Evolutionary conservation across 2,329 filamentous ascomycete species (phyloP), one percentile per base, ranked within the genome.

Genomic region (Paraconiothyrium brasiliense): DNA sequence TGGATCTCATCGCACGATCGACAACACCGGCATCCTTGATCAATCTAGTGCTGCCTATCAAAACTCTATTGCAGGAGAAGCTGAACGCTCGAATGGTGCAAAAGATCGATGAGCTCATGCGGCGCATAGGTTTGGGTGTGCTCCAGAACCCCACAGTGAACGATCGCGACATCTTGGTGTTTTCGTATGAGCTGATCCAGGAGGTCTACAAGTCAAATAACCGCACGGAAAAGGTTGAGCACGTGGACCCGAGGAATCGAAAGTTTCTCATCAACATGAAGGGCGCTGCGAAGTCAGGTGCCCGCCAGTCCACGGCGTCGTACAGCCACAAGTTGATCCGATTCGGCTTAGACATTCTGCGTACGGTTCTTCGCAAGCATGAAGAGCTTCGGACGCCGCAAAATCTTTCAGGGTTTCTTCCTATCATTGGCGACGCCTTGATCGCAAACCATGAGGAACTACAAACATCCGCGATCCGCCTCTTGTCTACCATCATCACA

Each of bases 121-220:
- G 90, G 54, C 89, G 95, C 57, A 91, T 99, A 56, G 90, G 92
- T 1, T 86, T 91, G 8, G 96, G 95, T 35, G 84, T 99, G 4
- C 79, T 96, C 32, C 90, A 92, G 66, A 99, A 99, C 69, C 84
- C 90, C 3, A 90, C 89, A 0, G 90, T 92, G 0, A 89, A 91
- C 66, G 92, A 89, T 69, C 89, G 90, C 52, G 92, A 97, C 67
- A 89, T 94, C 44, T 82, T 99, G n/a, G 82, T 97, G 0, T 97
- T 99, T 78, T 97, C 94, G 76, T 98, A 97, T 75, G 93, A 98
- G 77, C 86, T 98, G 50, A 92, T 98, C 44, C 92, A 96, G 73
- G 90, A 94, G 65, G 91, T 92, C 0, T 96, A 97, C 77, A 87
- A 87, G 62, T 87, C 86, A 60, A 73, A 83, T 85, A 57, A 86